A percentile compares a stretch with the other conserved stretches of the same genome.
phyloP scores from a whole-genome alignment of 352 stramenopile genomes.

The Globisporangium orthogonon region DNA sequence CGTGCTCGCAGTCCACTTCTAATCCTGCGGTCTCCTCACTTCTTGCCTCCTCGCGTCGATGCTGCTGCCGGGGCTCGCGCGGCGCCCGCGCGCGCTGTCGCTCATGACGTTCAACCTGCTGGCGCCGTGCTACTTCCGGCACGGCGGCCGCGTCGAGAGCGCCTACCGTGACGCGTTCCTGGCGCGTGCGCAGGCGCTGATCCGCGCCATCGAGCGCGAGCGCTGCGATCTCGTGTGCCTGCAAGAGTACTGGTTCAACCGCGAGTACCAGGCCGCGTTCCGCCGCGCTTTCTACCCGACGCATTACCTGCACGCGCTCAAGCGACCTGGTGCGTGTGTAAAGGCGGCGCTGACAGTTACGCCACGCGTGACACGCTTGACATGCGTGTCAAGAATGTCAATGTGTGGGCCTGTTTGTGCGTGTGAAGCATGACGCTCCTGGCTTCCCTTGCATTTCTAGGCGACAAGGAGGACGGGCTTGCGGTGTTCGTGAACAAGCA shows the following conservation, averaged over 20 bases:
- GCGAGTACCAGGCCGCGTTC: constrained; percentile 69
- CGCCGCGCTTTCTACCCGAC: constrained; percentile 47
- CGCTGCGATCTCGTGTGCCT: constrained; percentile 74
- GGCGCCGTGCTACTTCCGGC: constrained; percentile 83
- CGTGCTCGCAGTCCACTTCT: too few relatives aligned
- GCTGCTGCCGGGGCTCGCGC: constrained; percentile 20
- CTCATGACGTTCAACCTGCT: constrained; percentile 88
- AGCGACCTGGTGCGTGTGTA: constrained; percentile 36
- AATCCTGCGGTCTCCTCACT: not conserved
- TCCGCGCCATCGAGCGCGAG: constrained; percentile 67
- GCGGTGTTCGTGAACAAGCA: constrained; percentile 70
- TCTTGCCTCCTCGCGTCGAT: constrained; percentile 11
- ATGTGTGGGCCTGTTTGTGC: not conserved
- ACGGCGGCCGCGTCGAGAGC: constrained; percentile 69
- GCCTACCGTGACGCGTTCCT: constrained; percentile 56
- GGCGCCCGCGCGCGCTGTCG: constrained; percentile 37
- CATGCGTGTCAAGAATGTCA: not conserved
- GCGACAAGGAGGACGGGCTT: constrained; percentile 77
- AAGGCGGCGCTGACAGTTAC: not conserved
- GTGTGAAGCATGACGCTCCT: not conserved
- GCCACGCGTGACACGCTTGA: not conserved
- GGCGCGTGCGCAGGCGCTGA: constrained; percentile 57
- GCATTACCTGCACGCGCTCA: constrained; percentile 69
- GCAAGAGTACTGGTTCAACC: constrained; percentile 84
- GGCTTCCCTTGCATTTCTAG: not conserved